phyloP scores from a whole-genome alignment of 305 asterid genomes.

The Solanum hybrid region DNA sequence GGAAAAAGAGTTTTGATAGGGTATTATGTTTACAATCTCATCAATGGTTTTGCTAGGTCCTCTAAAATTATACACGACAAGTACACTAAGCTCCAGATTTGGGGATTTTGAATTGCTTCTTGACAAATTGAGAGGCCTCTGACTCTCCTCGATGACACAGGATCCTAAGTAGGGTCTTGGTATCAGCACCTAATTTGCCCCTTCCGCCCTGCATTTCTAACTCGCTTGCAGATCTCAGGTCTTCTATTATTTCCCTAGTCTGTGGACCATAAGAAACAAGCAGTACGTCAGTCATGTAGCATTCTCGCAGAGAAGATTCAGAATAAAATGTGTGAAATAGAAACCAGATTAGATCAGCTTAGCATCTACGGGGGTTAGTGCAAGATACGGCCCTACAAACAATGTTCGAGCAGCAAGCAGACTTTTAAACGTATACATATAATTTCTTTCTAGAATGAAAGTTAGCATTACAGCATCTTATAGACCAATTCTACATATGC shows the following conservation, averaged over 20 bases:
- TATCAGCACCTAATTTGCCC: constrained; percentile 75
- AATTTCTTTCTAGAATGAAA: neutral
- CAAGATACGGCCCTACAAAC: neutral
- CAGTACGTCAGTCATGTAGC: neutral
- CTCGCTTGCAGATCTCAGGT: constrained; percentile 73
- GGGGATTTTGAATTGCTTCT: constrained; percentile 93
- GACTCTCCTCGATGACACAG: constrained; percentile 86
- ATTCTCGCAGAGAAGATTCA: neutral
- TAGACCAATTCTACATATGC: neutral
- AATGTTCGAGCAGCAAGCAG: neutral
- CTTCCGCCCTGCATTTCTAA: constrained; percentile 71
- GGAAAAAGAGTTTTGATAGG: neutral
- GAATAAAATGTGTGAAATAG: neutral
- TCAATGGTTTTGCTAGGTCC: neutral
- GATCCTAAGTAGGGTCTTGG: constrained; percentile 71
- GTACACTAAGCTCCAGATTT: constrained; percentile 48
- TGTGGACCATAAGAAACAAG: constrained; percentile 22
- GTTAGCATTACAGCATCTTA: neutral
- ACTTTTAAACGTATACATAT: neutral
- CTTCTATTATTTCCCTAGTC: constrained; percentile 92
- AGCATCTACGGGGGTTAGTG: neutral
- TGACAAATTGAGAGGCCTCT: constrained; percentile 95
- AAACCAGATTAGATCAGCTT: neutral
- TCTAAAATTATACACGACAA: neutral
- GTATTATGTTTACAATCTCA: neutral